Percentiles rank a stretch among this genome's conserved stretches.
Conservation (phyloP, 2,329 filamentous ascomycete species). For the Rasamsonia emersonii region DNA sequence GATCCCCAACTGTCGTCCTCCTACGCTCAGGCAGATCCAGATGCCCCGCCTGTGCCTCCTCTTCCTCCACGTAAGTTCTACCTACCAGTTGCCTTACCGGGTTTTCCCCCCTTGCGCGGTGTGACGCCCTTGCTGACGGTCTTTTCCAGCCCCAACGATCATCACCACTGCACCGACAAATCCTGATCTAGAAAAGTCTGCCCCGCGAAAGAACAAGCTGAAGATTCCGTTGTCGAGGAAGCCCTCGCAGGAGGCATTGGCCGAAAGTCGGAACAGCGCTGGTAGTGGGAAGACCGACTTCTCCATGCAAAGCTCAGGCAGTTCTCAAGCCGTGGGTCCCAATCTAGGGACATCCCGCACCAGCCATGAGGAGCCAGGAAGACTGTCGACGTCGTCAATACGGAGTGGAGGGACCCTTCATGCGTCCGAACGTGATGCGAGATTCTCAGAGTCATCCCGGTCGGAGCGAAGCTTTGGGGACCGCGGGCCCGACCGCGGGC, state of each 20-base stretch:
- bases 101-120: too few species aligned
- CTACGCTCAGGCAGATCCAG: conserved; percentile 55
- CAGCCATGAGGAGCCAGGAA: conserved; percentile 54
- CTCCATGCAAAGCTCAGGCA: conserved; percentile 18
- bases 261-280: conserved; percentile 4
- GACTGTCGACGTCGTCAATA: conserved; percentile 40
- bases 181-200: conserved; percentile 44
- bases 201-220: conserved; percentile 29
- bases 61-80: conserved; percentile 30
- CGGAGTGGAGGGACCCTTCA: conserved; percentile 45
- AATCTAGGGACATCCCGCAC: conserved; percentile 37
- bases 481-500: conserved; percentile 34
- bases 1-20: conserved; percentile 79
- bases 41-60: conserved; percentile 34
- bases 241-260: conserved; percentile 23
- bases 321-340: conserved; percentile 20
- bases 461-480: conserved; percentile 78
- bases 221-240: conserved; percentile 31
- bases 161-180: conserved; percentile 86
- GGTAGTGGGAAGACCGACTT: conserved; percentile 13
- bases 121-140: conserved; percentile 7
- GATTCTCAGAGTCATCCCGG: conserved; percentile 77
- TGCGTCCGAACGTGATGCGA: conserved; percentile 53
- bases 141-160: conserved; percentile 52
- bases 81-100: too few species aligned